Evolutionary conservation across 345 rosid species (phyloP).

Genomic region (Lenwebbia sp.): DNA sequence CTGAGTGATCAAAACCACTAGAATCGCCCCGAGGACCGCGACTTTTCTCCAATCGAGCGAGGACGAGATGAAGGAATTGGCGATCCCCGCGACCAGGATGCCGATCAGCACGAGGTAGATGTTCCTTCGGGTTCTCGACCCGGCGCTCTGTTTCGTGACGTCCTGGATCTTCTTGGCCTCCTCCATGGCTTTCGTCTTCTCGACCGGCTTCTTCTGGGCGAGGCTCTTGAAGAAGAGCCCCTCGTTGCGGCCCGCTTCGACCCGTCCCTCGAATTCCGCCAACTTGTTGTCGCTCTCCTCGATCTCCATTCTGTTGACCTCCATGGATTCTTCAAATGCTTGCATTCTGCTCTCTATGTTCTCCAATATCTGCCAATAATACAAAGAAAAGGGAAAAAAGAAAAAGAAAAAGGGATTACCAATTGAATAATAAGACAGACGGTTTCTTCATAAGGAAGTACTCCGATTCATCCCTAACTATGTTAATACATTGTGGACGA

Average conservation of each 20-base stretch:
- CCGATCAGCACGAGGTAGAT: constrained; percentile 65
- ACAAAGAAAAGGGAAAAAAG: too few species aligned
- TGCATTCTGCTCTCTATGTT: constrained; percentile 76
- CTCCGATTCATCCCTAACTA: too few species aligned
- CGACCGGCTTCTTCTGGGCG: constrained; percentile 36
- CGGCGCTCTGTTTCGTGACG: constrained; percentile 33
- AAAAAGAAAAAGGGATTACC: too few species aligned
- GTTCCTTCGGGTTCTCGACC: constrained; percentile 51
- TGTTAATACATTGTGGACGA: too few species aligned
- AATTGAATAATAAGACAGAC: too few species aligned
- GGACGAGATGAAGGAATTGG: constrained; percentile 45
- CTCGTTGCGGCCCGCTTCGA: constrained; percentile 58
- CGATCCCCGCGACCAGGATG: constrained; percentile 32
- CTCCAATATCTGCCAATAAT: constrained; percentile 56
- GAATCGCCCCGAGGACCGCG: constrained; percentile 77
- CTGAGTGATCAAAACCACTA: constrained; percentile 58
- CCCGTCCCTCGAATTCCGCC: constrained; percentile 61
- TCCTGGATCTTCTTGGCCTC: constrained; percentile 47
- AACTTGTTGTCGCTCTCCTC: constrained; percentile 53
- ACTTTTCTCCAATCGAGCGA: constrained; percentile 77
- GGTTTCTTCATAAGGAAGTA: too few species aligned
- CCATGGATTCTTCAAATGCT: constrained; percentile 77
- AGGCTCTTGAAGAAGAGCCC: constrained; percentile 86
- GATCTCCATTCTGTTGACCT: constrained; percentile 47
- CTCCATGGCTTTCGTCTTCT: constrained; percentile 44